phyloP scores from a whole-genome alignment of 192 early-diverging fungal genomes.

The Paraglomus occultum region DNA sequence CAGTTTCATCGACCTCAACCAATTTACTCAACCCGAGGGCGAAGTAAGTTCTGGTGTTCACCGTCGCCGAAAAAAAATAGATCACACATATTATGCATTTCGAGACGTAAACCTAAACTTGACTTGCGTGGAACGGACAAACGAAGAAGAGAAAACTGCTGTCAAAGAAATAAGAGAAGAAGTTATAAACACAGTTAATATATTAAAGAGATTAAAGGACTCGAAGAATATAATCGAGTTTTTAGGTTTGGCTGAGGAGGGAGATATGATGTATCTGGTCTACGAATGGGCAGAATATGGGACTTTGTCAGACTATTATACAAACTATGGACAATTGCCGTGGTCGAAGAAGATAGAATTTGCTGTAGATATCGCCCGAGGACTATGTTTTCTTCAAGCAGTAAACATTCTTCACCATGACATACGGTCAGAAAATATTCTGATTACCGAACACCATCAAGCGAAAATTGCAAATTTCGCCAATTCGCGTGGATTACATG shows the following conservation, averaged over 20 bases:
- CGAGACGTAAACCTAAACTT: background rate
- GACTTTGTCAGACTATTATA: slow-evolving; percentile 38
- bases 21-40: background rate
- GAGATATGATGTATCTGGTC: slow-evolving; percentile 37
- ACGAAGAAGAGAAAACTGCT: background rate
- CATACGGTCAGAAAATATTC: slow-evolving; percentile 28
- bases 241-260: background rate
- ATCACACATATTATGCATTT: background rate
- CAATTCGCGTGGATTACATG: slow-evolving; percentile 26
- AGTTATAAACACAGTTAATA: background rate
- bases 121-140: background rate
- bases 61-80: background rate
- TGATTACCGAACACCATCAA: background rate
- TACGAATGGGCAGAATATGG: slow-evolving; percentile 39
- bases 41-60: background rate
- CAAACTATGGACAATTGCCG: slow-evolving; percentile 29
- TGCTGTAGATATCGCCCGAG: slow-evolving; percentile 38
- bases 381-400: slow-evolving; percentile 39
- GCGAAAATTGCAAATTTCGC: slow-evolving; percentile 41
- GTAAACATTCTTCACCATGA: slow-evolving; percentile 44
- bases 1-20: background rate
- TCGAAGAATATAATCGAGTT: slow-evolving; percentile 20
- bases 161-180: slow-evolving; percentile 4
- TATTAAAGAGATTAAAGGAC: slow-evolving; percentile 22
- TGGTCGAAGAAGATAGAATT: slow-evolving; percentile 37